These are phyloP conservation scores for Paradendryphiella salina DNA, from an alignment of 2,329 filamentous ascomycete genomes.

Conservation along the genomic window DNA sequence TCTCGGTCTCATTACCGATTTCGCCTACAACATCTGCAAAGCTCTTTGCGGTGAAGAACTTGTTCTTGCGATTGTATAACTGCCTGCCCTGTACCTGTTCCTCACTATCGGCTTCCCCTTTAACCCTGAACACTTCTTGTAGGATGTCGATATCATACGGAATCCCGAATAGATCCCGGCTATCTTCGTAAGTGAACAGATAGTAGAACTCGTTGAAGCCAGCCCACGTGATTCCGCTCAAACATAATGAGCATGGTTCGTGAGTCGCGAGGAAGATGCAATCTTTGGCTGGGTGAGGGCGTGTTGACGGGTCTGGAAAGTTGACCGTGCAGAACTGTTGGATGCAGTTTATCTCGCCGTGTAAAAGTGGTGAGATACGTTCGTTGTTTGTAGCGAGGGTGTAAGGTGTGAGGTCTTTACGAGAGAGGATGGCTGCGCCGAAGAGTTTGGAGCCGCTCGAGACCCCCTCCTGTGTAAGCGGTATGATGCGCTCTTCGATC, in stretches of 20 bases:
- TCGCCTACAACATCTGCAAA: slow-evolving; percentile 30
- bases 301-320: slow-evolving; percentile 35
- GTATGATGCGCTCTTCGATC: slow-evolving; percentile 54
- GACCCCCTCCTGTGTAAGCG: slow-evolving; percentile 56
- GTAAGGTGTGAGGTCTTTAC: slow-evolving; percentile 48
- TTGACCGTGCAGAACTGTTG: slow-evolving; percentile 57
- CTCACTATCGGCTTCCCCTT: slow-evolving; percentile 30
- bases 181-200: slow-evolving; percentile 63
- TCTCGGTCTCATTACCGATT: slow-evolving; percentile 10
- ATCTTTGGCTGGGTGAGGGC: slow-evolving; percentile 50
- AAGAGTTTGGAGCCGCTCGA: slow-evolving; percentile 60
- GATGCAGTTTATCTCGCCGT: slow-evolving; percentile 65
- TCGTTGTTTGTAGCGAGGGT: slow-evolving; percentile 62
- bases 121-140: slow-evolving; percentile 59
- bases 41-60: slow-evolving; percentile 53
- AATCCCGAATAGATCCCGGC: slow-evolving; percentile 59
- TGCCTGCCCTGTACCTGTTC: slow-evolving; percentile 45
- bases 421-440: slow-evolving; percentile 59
- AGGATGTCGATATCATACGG: slow-evolving; percentile 63
- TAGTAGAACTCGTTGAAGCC: slow-evolving; percentile 62
- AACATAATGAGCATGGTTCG: slow-evolving; percentile 62
- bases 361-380: slow-evolving; percentile 58
- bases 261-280: slow-evolving; percentile 64
- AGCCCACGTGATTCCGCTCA: slow-evolving; percentile 62
- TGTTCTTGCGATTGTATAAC: slow-evolving; percentile 61